Conservation (phyloP, 371 early-diverging fungal species). For the Mortierella sp. region DNA sequence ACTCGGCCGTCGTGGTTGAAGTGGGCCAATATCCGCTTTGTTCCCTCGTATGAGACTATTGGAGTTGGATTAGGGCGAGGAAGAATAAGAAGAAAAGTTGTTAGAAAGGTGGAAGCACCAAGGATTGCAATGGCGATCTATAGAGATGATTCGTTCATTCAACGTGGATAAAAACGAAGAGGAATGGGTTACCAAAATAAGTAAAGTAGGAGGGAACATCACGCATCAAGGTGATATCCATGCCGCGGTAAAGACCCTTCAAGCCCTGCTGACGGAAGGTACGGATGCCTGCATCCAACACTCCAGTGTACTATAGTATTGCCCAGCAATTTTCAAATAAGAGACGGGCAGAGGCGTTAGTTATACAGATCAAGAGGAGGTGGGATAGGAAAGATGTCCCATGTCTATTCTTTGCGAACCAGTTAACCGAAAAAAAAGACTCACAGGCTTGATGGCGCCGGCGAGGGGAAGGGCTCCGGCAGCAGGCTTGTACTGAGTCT, state of each 20-base stretch:
- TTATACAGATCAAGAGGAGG: not conserved
- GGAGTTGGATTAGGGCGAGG: not conserved
- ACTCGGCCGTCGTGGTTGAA: conserved; percentile 64
- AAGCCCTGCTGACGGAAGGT: conserved; percentile 79
- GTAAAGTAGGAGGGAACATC: conserved; percentile 89
- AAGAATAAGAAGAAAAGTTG: not conserved
- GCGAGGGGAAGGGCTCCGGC: conserved; percentile 25
- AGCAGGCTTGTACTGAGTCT: conserved; percentile 77
- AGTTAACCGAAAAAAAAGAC: conserved; percentile 1
- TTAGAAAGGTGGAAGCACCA: not conserved
- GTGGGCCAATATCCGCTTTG: conserved; percentile 69
- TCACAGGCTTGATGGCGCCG: conserved; percentile 59
- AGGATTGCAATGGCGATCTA: not conserved
- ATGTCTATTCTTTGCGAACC: not conserved
- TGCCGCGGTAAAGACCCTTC: conserved; percentile 85
- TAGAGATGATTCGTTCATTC: no score
- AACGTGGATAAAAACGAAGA: not conserved
- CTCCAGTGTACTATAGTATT: conserved; percentile 72
- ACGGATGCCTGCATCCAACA: conserved; percentile 82
- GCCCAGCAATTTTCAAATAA: not conserved
- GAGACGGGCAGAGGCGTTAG: not conserved
- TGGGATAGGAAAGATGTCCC: not conserved
- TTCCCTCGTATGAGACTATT: conserved; percentile 76
- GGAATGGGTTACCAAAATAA: conserved; percentile 76
- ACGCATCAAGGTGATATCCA: conserved; percentile 84